Evolutionary conservation across 805 yeast genomes (phyloP).

Genomic region (Komagataella phaffii): DNA sequence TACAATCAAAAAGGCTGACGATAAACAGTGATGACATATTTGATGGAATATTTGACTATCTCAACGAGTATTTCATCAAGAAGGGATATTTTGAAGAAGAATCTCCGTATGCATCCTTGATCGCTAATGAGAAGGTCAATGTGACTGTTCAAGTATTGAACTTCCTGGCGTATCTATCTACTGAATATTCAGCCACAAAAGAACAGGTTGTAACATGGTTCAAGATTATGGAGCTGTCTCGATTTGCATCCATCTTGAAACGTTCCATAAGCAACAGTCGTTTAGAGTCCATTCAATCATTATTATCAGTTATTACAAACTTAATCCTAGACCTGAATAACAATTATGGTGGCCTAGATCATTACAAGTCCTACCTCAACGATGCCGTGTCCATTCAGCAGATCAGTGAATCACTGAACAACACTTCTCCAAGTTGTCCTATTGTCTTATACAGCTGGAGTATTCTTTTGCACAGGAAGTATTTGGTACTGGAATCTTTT

Average conservation of each 20-base stretch:
- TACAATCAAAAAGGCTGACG: neutral
- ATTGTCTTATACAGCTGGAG: slow-evolving; percentile 57
- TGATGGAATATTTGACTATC: neutral
- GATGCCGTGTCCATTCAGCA: slow-evolving; percentile 22
- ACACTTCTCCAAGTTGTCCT: slow-evolving; percentile 24
- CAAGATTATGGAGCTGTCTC: slow-evolving; percentile 24
- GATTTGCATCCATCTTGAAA: slow-evolving; percentile 10
- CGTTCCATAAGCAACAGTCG: neutral
- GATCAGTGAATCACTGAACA: slow-evolving; percentile 26
- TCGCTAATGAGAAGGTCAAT: slow-evolving; percentile 1
- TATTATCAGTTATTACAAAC: neutral
- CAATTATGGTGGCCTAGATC: slow-evolving; percentile 26
- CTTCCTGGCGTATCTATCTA: slow-evolving; percentile 12
- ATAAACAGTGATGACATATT: neutral
- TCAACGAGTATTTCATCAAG: neutral
- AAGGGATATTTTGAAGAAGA: neutral
- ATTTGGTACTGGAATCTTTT: slow-evolving; percentile 26
- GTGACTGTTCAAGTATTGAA: slow-evolving; percentile 5
- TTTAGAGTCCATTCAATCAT: neutral
- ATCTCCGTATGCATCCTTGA: neutral
- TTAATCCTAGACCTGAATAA: slow-evolving; percentile 44
- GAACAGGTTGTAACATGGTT: slow-evolving; percentile 41
- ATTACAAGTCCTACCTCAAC: slow-evolving; percentile 23
- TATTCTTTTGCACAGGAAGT: slow-evolving; percentile 39
- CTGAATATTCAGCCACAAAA: slow-evolving; percentile 11